Conservation (phyloP, 2,329 filamentous ascomycete species). For the Alternaria dauci region DNA sequence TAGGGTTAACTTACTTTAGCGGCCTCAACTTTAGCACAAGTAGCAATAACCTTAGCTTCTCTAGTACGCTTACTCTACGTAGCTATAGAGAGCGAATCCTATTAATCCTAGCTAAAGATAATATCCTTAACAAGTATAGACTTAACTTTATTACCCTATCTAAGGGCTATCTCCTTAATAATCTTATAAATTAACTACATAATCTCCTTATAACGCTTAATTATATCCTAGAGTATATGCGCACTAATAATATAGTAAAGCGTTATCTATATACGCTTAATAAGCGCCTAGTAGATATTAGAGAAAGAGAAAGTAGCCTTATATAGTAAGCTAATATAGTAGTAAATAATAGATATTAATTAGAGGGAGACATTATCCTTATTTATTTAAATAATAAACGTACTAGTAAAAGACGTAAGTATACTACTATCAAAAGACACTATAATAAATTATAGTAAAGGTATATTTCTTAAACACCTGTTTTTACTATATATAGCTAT, state of each 20-base stretch:
- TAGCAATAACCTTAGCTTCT: slow-evolving; percentile 97
- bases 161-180: slow-evolving; percentile 91
- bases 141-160: slow-evolving; percentile 96
- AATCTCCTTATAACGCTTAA: slow-evolving; percentile 97
- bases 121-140: slow-evolving; percentile 99
- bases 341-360: slow-evolving; percentile 97
- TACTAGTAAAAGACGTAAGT: no score
- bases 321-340: slow-evolving; percentile 94
- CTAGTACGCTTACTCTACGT: slow-evolving; percentile 98
- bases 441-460: no score
- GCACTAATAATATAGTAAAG: slow-evolving; percentile 96
- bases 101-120: slow-evolving; percentile 93
- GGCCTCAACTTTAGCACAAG: slow-evolving; percentile 93
- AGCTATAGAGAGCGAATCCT: slow-evolving; percentile 98
- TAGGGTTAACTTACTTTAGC: no score
- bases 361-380: slow-evolving; percentile 98
- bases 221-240: slow-evolving; percentile 94
- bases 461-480: no score
- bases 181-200: slow-evolving; percentile 95
- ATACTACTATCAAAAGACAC: no score
- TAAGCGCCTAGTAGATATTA: slow-evolving; percentile 92
- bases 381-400: slow-evolving; percentile 80
- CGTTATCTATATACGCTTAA: slow-evolving; percentile 98
- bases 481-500: no score
- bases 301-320: slow-evolving; percentile 96